Conservation (phyloP, 371 early-diverging fungal species). For the Chytridium lagenaria region DNA sequence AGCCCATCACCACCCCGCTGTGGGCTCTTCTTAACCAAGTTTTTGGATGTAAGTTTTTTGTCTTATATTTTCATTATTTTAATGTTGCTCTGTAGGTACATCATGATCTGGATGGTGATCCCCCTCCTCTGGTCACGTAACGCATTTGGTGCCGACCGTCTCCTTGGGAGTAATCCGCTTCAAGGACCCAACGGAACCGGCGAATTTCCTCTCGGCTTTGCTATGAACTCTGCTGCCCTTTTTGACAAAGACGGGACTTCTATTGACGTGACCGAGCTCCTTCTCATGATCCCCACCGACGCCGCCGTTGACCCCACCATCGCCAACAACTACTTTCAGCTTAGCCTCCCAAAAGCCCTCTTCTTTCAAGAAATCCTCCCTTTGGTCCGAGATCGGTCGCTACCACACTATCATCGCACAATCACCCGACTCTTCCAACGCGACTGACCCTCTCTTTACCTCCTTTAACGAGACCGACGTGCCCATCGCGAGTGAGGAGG, state of each 20-base stretch:
- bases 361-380: too few species aligned
- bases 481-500: too few species aligned
- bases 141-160: slow-evolving; percentile 30
- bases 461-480: too few species aligned
- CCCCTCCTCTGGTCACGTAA: slow-evolving; percentile 27
- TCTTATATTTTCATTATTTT: not conserved
- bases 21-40: slow-evolving; percentile 38
- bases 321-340: too few species aligned
- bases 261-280: slow-evolving; percentile 12
- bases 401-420: too few species aligned
- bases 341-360: too few species aligned
- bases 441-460: not conserved
- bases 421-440: not conserved
- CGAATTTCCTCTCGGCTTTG: slow-evolving; percentile 32
- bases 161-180: slow-evolving; percentile 27
- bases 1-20: slow-evolving; percentile 36
- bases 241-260: slow-evolving; percentile 18
- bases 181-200: slow-evolving; percentile 37
- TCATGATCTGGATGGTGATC: slow-evolving; percentile 30
- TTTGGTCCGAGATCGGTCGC: too few species aligned
- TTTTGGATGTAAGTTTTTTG: slow-evolving; percentile 26
- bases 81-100: not conserved
- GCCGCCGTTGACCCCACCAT: too few species aligned
- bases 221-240: slow-evolving; percentile 28
- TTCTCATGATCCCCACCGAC: slow-evolving; percentile 18